phyloP scores from a whole-genome alignment of 2,329 filamentous ascomycete genomes.

The Ophiognomonia clavigignenti-juglandacearum region DNA sequence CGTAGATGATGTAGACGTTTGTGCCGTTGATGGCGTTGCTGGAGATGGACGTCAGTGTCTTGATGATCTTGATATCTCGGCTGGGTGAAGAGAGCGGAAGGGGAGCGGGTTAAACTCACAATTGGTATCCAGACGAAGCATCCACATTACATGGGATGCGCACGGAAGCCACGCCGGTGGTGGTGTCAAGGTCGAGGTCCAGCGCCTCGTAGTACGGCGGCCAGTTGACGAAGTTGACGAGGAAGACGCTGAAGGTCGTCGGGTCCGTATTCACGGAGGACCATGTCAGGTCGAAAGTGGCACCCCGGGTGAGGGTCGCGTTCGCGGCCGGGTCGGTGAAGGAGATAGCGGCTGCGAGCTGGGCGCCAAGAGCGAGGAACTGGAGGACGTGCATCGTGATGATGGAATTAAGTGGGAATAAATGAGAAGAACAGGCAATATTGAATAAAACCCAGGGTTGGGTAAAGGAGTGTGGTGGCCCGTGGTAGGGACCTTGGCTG shows the following conservation, averaged over 20 bases:
- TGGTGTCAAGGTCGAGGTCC: constrained; percentile 29
- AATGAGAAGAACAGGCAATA: neutral
- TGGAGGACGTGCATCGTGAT: constrained; percentile 23
- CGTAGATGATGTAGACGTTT: constrained; percentile 39
- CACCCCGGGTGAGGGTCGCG: constrained; percentile 31
- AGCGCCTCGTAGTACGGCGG: constrained; percentile 34
- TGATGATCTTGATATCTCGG: no score
- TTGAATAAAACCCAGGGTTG: neutral
- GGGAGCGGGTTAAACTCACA: constrained; percentile 20
- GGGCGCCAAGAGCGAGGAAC: constrained; percentile 25
- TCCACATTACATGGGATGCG: constrained; percentile 32
- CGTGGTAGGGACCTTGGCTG: neutral
- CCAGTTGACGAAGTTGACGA: constrained; percentile 41
- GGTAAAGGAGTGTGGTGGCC: constrained; percentile 6
- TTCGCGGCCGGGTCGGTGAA: constrained; percentile 28
- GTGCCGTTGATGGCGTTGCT: constrained; percentile 40
- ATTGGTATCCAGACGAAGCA: constrained; percentile 34
- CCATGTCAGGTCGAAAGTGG: constrained; percentile 30
- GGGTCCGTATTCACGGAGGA: constrained; percentile 36
- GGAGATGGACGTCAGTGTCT: neutral
- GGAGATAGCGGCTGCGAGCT: constrained; percentile 26
- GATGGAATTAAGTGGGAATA: neutral
- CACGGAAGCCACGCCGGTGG: constrained; percentile 27
- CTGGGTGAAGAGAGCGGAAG: no score
- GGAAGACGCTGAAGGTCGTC: constrained; percentile 32